Base-by-base conservation (phyloP, 768 basidiomycete species). In the Multifurca ochricompacta region DNA sequence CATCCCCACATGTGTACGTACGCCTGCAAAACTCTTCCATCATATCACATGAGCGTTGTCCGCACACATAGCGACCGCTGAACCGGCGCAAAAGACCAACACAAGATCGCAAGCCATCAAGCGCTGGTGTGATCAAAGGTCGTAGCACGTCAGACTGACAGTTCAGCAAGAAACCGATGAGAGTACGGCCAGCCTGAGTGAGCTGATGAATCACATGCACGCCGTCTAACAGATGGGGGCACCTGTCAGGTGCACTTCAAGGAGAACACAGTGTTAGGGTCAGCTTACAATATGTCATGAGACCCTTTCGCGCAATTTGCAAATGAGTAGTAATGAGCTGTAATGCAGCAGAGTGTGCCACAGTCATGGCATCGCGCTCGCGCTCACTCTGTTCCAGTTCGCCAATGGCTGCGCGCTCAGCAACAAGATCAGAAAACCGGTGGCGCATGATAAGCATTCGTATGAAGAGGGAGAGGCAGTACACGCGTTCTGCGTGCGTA, bases 161-260 rank as follows among this genome's bases (percentile, higher is more conserved):
- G 66, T 90, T 90, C 47, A 95, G 75, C 23, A 95, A 74, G 56
- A 94, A 80, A 13, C 91, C 90, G 50, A 95, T 81, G 16, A 96
- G 75, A 2, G 93, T 93, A 46, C 93, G 80, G 7, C 93, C 93
- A 21, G 92, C 92, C 65, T 94, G 91, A 3, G 92, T 94, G 55
- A 95, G 73, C 67, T 96, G 93, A 66, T 96, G 92, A 42, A 96
- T 95, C 56, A 94, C 91, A 67, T 94, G 91, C 1, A 95, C 91
- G 2, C 92, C 92, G 68, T 92, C 91, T 93, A 64, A 6, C 23
- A 30, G 27, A 7, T 31, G 58, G 37, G 49, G 35, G 16, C 35
- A 23, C 25, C 16, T 28, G n/a, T 59, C 35, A 56, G 48, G n/a
- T n/a, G n/a, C 13, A 37, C 23, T 40, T 45, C 11, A 11, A 2